Evolutionary conservation across 192 early-diverging fungal species (phyloP).

Genomic region (Haplosporangium gracile): DNA sequence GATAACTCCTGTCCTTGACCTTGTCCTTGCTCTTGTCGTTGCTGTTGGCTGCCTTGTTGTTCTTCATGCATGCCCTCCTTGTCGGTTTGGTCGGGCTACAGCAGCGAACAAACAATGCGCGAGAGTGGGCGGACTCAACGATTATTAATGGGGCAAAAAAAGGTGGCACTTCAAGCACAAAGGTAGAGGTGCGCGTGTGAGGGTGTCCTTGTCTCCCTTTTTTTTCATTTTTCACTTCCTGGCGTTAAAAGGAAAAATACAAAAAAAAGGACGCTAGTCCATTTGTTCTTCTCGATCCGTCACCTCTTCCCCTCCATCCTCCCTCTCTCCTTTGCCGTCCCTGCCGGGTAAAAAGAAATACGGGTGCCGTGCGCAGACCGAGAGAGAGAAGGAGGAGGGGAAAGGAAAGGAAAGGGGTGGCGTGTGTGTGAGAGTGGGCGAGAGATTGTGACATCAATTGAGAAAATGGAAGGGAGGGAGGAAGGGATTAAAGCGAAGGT

Average conservation of each 20-base stretch:
- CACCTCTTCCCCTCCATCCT: not conserved
- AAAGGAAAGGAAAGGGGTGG: not conserved
- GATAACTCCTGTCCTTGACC: not conserved
- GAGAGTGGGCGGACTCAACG: not conserved
- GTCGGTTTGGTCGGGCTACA: not conserved
- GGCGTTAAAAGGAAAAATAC: not conserved
- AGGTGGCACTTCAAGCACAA: not conserved
- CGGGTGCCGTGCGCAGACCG: not conserved
- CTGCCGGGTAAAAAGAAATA: not conserved
- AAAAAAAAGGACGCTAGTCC: not conserved
- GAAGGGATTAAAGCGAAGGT: not conserved
- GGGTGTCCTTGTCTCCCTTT: not conserved
- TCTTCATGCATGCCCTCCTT: not conserved
- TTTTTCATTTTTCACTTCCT: not conserved
- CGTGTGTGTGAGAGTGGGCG: not conserved
- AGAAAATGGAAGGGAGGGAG: not conserved
- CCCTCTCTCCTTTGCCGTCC: not conserved
- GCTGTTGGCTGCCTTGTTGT: not conserved
- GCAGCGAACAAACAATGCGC: not conserved
- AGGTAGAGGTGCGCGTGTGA: not conserved
- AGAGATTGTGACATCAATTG: not conserved
- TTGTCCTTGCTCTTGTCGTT: not conserved
- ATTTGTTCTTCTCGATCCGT: not conserved
- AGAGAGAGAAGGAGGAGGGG: not conserved
- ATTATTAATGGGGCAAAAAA: not conserved